Evolutionary conservation across 176 grass and related monocot genomes (phyloP).

Genomic region (Triticum timopheevii): DNA sequence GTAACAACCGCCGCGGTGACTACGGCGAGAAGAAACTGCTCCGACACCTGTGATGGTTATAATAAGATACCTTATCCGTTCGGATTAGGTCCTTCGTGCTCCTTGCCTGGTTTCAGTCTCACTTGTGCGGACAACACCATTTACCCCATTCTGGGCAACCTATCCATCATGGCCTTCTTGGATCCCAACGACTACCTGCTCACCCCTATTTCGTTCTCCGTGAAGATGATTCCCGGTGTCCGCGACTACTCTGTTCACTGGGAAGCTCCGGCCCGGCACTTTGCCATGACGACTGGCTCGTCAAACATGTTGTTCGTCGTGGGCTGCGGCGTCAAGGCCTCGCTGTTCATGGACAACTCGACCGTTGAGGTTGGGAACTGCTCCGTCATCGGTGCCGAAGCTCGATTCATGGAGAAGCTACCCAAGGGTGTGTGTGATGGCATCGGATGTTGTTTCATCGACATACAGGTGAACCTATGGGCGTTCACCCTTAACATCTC

Average conservation of each 20-base stretch:
- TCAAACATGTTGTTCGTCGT: background rate
- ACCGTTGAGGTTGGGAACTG: background rate
- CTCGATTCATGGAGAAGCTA: background rate
- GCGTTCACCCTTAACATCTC: conserved; percentile 1
- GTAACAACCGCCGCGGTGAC: background rate
- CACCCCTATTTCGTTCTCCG: background rate
- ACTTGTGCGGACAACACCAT: background rate
- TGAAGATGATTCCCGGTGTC: background rate
- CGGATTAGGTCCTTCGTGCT: background rate
- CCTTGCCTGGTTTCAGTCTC: background rate
- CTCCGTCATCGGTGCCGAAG: background rate
- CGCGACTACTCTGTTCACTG: background rate
- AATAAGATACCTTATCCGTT: background rate
- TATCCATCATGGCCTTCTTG: too few species aligned
- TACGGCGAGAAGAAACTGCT: background rate
- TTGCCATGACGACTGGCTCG: background rate
- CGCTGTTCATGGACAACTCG: background rate
- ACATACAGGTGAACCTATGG: background rate
- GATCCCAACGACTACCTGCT: too few species aligned
- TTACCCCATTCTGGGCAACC: background rate
- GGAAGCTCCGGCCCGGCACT: background rate
- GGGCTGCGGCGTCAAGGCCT: background rate
- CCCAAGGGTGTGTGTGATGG: too few species aligned
- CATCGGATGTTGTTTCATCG: background rate
- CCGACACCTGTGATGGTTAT: background rate